Conservation (phyloP, 1,139 yeast genomes). For the Geotrichum aggregatum region DNA sequence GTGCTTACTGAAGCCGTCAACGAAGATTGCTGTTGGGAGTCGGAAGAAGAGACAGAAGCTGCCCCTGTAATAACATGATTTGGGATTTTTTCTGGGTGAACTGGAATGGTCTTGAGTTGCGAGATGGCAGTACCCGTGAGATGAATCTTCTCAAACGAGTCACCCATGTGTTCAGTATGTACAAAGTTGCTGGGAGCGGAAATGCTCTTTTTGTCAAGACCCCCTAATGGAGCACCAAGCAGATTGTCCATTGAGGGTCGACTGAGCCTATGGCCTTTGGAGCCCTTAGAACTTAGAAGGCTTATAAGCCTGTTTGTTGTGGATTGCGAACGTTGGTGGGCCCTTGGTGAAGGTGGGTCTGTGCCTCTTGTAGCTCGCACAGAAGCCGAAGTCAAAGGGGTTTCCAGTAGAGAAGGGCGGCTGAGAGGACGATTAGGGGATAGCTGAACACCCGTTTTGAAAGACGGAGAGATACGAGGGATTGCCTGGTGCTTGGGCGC, state of each 20-base stretch:
- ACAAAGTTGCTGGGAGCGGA: slow-evolving; percentile 15
- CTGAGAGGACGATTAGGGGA: background rate
- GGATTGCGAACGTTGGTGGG: slow-evolving; percentile 1
- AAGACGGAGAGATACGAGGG: background rate
- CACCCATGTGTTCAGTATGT: slow-evolving; percentile 15
- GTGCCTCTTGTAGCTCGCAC: background rate
- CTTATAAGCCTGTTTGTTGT: background rate
- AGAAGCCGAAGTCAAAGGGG: background rate
- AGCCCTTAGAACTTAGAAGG: background rate
- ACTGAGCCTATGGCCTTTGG: background rate
- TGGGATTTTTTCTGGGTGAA: background rate
- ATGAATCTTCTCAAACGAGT: background rate
- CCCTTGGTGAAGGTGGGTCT: slow-evolving; percentile 1
- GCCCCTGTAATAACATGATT: slow-evolving; percentile 1
- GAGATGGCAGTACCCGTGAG: background rate
- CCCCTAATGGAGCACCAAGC: slow-evolving; percentile 1
- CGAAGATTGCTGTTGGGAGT: slow-evolving; percentile 7
- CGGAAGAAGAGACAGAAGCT: background rate
- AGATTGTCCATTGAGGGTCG: background rate
- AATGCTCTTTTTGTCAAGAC: slow-evolving; percentile 1
- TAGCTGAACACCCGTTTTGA: background rate
- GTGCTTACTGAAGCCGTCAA: slow-evolving; percentile 1
- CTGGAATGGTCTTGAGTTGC: background rate
- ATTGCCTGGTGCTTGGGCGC: background rate
- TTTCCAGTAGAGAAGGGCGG: background rate